A percentile compares a stretch with the other conserved stretches of the same genome.
These are phyloP conservation scores for Aspergillus quadrilineatus DNA, from an alignment of 2,329 filamentous ascomycete genomes.

Conservation along the genomic window DNA sequence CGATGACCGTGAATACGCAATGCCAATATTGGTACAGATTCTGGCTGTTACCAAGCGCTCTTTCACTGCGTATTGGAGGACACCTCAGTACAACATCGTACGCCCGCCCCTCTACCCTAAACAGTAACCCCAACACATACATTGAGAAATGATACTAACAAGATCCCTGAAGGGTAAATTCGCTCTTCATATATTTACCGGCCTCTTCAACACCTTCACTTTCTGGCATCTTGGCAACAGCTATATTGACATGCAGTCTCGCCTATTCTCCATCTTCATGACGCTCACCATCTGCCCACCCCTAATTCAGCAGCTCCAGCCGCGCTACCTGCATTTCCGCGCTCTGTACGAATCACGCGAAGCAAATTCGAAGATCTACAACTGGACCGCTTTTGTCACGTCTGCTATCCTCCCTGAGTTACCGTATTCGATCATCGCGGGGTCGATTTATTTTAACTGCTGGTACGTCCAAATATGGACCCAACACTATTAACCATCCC, in stretches of 20 bases:
- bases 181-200: conserved; percentile 61
- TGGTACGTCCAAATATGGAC: conserved; percentile 49
- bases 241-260: conserved; percentile 64
- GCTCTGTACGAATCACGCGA: conserved; percentile 71
- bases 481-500: background rate
- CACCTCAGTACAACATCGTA: conserved; percentile 57
- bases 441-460: conserved; percentile 63
- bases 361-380: conserved; percentile 76
- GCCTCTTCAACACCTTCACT: conserved; percentile 69
- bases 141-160: too few species aligned
- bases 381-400: conserved; percentile 69
- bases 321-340: conserved; percentile 65
- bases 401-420: conserved; percentile 67
- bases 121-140: background rate
- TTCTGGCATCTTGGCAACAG: conserved; percentile 63
- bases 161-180: conserved; percentile 51
- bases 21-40: conserved; percentile 57
- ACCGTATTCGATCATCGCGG: conserved; percentile 66
- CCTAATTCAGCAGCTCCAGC: conserved; percentile 74
- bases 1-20: conserved; percentile 63
- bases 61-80: conserved; percentile 65
- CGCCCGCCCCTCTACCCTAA: conserved; percentile 6
- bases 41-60: conserved; percentile 55
- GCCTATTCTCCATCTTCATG: conserved; percentile 75
- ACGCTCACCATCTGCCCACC: conserved; percentile 72